Evolutionary conservation across 768 basidiomycete genomes (phyloP), one percentile per base, ranked within the genome.

Genomic region (Leccinum imitatum): DNA sequence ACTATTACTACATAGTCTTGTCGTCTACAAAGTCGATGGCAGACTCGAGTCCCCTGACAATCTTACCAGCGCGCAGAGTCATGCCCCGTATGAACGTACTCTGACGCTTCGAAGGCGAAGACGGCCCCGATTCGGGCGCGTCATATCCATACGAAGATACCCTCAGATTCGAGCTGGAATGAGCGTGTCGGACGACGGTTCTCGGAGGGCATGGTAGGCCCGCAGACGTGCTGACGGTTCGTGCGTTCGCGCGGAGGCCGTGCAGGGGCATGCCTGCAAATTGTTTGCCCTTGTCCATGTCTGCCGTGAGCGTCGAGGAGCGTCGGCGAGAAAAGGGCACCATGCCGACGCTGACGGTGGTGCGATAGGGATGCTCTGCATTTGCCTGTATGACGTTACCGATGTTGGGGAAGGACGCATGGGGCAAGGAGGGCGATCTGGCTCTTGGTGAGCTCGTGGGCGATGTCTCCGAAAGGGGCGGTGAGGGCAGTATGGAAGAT

Each of bases 1-100:
- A 39, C 15, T 17, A n/a, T 4, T 8, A 41, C n/a, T 17, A 8
- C n/a, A 13, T 14, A 10, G 41, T 46, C 56, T 65, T 64, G 10
- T 67, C 70, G 61, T 79, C 77, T 21, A 78, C 77, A 60, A 79
- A 79, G 59, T 79, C 78, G 39, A 78, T 70, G 0, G 77, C 76
- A 4, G 76, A 73, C 61, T 79, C 77, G 57, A 78, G 66, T 27
- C 73, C 72, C 47, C 67, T 70, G 17, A 78, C 78, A 19, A 80
- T 59, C 61, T 67, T 73, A 52, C 73, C 71, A 58, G 78, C 69
- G 27, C 76, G 67, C 57, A 72, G 54, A 35, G 76, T 71, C 57
- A 77, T 57, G 0, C 75, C 73, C 8, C 74, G 68, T 54, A 75
- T 68, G 37, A 77, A 72, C 44, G 66, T 57, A 41, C 52, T 60